Evolutionary conservation across 164 flowering plant genomes (phyloP).

Genomic region (Amborella trichopoda): DNA sequence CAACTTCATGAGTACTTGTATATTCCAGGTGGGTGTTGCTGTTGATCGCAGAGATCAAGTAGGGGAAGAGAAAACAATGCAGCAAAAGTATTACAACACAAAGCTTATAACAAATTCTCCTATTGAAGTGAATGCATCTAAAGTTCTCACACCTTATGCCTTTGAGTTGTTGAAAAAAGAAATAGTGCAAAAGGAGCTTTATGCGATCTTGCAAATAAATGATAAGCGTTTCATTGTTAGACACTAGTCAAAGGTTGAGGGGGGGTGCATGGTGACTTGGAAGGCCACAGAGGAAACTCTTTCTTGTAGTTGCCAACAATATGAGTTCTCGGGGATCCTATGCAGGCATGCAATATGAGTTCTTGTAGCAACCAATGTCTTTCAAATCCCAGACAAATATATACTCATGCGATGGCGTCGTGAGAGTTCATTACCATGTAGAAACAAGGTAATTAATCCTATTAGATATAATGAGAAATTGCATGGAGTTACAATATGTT

Average conservation of each 20-base stretch:
- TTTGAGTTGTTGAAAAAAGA: conserved; percentile 75
- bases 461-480: conserved; percentile 29
- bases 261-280: conserved; percentile 66
- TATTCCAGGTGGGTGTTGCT: conserved; percentile 37
- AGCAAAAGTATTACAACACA: conserved; percentile 34
- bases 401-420: conserved; percentile 55
- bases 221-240: conserved; percentile 54
- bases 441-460: conserved; percentile 10
- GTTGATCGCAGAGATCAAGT: no score
- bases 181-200: conserved; percentile 65
- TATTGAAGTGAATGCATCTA: conserved; percentile 70
- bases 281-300: conserved; percentile 40
- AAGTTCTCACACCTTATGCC: no score
- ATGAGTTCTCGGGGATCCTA: conserved; percentile 66
- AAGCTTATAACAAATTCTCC: conserved; percentile 72
- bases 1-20: conserved; percentile 2
- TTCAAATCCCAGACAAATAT: conserved; percentile 67
- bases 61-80: conserved; percentile 42
- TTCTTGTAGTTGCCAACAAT: conserved; percentile 57
- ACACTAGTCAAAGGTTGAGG: conserved; percentile 60
- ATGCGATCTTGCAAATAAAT: conserved; percentile 51
- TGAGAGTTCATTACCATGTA: conserved; percentile 16
- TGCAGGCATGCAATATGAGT: conserved; percentile 76
- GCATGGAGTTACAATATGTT: conserved; percentile 51
- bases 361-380: conserved; percentile 63